Evolutionary conservation across 352 stramenopile genomes (phyloP).

Genomic region (Globisporangium splendens): DNA sequence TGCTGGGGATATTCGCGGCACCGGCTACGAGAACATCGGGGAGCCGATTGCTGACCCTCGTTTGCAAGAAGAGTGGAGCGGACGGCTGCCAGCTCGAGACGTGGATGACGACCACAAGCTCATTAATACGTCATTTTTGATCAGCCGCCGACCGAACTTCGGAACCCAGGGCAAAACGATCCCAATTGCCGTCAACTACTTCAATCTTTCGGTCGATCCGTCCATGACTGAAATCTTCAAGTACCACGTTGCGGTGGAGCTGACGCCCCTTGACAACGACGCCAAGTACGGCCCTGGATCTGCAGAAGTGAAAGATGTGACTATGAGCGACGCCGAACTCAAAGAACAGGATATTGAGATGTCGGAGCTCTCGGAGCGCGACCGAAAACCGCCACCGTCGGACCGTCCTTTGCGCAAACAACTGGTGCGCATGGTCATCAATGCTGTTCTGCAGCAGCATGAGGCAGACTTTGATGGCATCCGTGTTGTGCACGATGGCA

Average conservation of each 20-base stretch:
- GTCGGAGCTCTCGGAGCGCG: slow-evolving; percentile 17
- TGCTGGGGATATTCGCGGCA: slow-evolving; percentile 34
- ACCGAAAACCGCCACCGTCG: slow-evolving; percentile 14
- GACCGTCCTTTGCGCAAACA: slow-evolving; percentile 38
- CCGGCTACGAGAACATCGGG: slow-evolving; percentile 53
- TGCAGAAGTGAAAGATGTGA: slow-evolving; percentile 32
- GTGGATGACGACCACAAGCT: slow-evolving; percentile 42
- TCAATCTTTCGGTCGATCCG: slow-evolving; percentile 47
- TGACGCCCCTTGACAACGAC: slow-evolving; percentile 33
- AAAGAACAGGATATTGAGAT: slow-evolving; percentile 53
- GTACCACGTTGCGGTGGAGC: slow-evolving; percentile 65
- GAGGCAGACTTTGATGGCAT: slow-evolving; percentile 51
- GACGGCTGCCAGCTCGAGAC: slow-evolving; percentile 22
- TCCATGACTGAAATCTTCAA: slow-evolving; percentile 57
- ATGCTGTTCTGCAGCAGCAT: slow-evolving; percentile 44
- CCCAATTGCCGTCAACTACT: slow-evolving; percentile 63
- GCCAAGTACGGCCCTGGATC: slow-evolving; percentile 48
- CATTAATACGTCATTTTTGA: slow-evolving; percentile 35
- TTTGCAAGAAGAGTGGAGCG: slow-evolving; percentile 46
- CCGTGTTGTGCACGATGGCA: slow-evolving; percentile 63
- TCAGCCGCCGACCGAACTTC: slow-evolving; percentile 43
- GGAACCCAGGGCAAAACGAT: slow-evolving; percentile 29
- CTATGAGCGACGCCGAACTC: slow-evolving; percentile 26
- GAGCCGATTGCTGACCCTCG: slow-evolving; percentile 47
- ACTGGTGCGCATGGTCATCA: slow-evolving; percentile 60